Percentiles rank a stretch among this genome's conserved stretches.
These are phyloP conservation scores for Hysterium pulicare DNA, from an alignment of 2,329 filamentous ascomycete genomes.

Conservation along the genomic window DNA sequence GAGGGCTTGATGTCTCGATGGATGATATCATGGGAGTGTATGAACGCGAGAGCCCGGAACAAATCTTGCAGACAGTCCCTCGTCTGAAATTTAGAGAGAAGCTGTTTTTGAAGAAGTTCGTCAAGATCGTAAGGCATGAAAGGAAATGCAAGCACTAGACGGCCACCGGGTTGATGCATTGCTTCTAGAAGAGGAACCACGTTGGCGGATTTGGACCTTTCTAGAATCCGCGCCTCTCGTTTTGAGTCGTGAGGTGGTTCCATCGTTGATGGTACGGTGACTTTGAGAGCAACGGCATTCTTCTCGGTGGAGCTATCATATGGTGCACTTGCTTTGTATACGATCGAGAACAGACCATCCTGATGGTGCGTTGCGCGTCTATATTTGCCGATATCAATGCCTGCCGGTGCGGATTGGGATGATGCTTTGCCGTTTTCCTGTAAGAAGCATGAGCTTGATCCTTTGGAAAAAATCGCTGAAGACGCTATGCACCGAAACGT, in stretches of 20 bases:
- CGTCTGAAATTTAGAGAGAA: slow-evolving; percentile 38
- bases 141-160: slow-evolving; percentile 79
- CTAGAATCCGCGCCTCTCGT: slow-evolving; percentile 74
- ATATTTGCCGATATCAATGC: slow-evolving; percentile 53
- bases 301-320: slow-evolving; percentile 24
- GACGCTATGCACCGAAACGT: background rate
- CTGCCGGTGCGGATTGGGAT: slow-evolving; percentile 30
- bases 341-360: slow-evolving; percentile 74
- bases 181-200: slow-evolving; percentile 69
- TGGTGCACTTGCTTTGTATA: slow-evolving; percentile 65
- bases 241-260: slow-evolving; percentile 78
- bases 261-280: slow-evolving; percentile 71
- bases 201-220: slow-evolving; percentile 53
- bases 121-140: slow-evolving; percentile 74
- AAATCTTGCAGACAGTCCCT: slow-evolving; percentile 61
- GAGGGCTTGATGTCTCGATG: slow-evolving; percentile 94
- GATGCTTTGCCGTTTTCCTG: slow-evolving; percentile 27
- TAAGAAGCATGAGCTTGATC: background rate
- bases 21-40: slow-evolving; percentile 75
- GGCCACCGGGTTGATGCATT: slow-evolving; percentile 66
- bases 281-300: slow-evolving; percentile 69
- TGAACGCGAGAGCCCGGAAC: slow-evolving; percentile 65
- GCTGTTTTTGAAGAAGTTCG: slow-evolving; percentile 56
- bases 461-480: background rate
- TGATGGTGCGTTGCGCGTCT: slow-evolving; percentile 54